phyloP scores from a whole-genome alignment of 1,284 basidiomycete genomes.

The Jaminaea rosea region DNA sequence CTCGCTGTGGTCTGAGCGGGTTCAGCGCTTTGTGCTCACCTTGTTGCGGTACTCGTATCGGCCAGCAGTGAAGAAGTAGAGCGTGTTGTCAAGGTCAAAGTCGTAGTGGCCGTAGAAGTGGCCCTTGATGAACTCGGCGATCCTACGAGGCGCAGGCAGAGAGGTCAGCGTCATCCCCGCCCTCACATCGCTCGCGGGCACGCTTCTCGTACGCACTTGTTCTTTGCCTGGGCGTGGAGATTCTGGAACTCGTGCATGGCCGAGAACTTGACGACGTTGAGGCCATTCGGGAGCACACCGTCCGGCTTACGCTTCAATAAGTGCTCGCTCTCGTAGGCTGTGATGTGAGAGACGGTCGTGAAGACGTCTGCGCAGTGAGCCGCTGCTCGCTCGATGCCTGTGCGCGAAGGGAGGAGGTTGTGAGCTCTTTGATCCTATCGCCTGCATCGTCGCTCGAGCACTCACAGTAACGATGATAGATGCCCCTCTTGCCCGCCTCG shows the following conservation, averaged over 20 bases:
- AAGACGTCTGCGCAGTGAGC: slow-evolving; percentile 95
- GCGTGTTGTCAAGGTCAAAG: slow-evolving; percentile 87
- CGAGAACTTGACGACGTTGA: slow-evolving; percentile 93
- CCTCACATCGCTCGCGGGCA: too few relatives aligned
- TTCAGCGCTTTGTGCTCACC: too few relatives aligned
- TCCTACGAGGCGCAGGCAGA: too few relatives aligned
- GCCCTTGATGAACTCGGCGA: slow-evolving; percentile 91
- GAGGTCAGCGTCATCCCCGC: too few relatives aligned
- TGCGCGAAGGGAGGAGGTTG: too few relatives aligned
- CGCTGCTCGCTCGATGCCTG: slow-evolving; percentile 84
- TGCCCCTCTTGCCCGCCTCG: slow-evolving; percentile 95
- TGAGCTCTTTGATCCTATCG: too few relatives aligned
- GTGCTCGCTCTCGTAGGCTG: slow-evolving; percentile 92
- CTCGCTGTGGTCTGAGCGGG: too few relatives aligned
- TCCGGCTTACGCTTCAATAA: slow-evolving; percentile 91
- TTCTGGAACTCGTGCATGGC: slow-evolving; percentile 98
- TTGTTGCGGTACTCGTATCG: slow-evolving; percentile 98
- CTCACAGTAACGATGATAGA: slow-evolving; percentile 84
- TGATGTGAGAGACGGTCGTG: slow-evolving; percentile 86
- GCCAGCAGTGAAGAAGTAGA: slow-evolving; percentile 98
- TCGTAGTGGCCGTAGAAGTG: slow-evolving; percentile 98
- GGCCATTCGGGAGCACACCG: slow-evolving; percentile 91
- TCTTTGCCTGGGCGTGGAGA: slow-evolving; percentile 78
- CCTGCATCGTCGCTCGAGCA: too few relatives aligned
- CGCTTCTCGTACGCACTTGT: too few relatives aligned